Evolutionary conservation across 208 protist genomes (phyloP).

Genomic region (Porcisia deanei): DNA sequence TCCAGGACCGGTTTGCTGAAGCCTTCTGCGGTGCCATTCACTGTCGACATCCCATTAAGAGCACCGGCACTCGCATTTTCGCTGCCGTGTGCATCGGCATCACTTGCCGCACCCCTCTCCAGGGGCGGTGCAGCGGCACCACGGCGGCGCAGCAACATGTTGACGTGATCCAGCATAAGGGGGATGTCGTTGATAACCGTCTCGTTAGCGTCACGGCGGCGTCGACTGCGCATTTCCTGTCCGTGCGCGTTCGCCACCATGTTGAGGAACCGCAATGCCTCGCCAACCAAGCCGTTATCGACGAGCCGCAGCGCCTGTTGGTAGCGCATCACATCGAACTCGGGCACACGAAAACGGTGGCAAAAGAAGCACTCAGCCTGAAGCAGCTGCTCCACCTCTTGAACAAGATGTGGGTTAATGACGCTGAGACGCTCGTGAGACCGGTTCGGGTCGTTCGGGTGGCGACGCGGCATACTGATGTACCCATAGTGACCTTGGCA

Average conservation of each 20-base stretch:
- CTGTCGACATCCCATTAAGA: not conserved
- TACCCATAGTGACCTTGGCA: constrained; percentile 89
- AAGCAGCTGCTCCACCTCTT: constrained; percentile 79
- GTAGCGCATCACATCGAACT: constrained; percentile 86
- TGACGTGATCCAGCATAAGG: constrained; percentile 62
- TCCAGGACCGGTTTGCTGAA: constrained; percentile 50
- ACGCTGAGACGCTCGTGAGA: constrained; percentile 53
- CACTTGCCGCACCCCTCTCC: not conserved
- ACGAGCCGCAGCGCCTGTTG: constrained; percentile 73
- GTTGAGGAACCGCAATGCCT: constrained; percentile 82
- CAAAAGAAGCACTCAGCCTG: constrained; percentile 90
- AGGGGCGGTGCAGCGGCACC: constrained; percentile 1
- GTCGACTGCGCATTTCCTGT: constrained; percentile 47
- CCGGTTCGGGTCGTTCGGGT: constrained; percentile 49
- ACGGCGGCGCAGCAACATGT: constrained; percentile 46
- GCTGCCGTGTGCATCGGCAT: not conserved
- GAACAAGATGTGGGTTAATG: constrained; percentile 81
- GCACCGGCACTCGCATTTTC: not conserved
- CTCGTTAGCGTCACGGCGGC: constrained; percentile 64
- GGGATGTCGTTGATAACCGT: constrained; percentile 66
- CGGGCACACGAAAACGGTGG: constrained; percentile 69
- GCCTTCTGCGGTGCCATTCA: not conserved
- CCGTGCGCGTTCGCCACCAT: constrained; percentile 62
- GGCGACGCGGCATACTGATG: constrained; percentile 80
- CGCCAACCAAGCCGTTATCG: constrained; percentile 70